Evolutionary conservation across 2,329 filamentous ascomycete genomes (phyloP).

Genomic region (Beauveria sp.): DNA sequence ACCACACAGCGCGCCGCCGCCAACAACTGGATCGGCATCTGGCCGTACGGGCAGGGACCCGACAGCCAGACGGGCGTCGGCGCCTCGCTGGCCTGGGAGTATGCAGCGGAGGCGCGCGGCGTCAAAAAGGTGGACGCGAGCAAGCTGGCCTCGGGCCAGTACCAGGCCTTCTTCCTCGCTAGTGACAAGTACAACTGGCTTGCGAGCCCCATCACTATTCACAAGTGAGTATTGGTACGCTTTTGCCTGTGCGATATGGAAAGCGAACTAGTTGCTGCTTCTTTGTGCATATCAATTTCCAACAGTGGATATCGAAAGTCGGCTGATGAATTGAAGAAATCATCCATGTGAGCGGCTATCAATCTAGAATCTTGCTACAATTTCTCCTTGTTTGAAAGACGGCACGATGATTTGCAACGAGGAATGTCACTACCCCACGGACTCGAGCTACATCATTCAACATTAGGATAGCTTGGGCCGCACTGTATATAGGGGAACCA

Average conservation of each 20-base stretch:
- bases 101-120: neutral
- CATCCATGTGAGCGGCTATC: neutral
- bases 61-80: neutral
- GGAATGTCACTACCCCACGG: neutral
- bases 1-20: neutral
- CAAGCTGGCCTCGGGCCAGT: constrained; percentile 4
- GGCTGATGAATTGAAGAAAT: neutral
- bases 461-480: neutral
- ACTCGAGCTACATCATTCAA: neutral
- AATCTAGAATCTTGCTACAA: neutral
- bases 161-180: constrained; percentile 6
- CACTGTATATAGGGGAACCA: neutral
- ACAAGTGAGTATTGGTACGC: neutral
- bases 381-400: neutral
- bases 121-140: neutral
- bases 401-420: neutral
- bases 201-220: neutral
- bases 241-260: no score
- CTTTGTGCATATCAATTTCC: neutral
- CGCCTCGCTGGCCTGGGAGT: constrained; percentile 4
- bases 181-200: constrained; percentile 4
- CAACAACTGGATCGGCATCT: constrained; percentile 11
- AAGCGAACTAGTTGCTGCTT: neutral
- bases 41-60: neutral
- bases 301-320: neutral